Percentiles rank a stretch among this genome's conserved stretches.
Conservation (phyloP, 345 rosid species). For the Hibiscus syriacus region DNA sequence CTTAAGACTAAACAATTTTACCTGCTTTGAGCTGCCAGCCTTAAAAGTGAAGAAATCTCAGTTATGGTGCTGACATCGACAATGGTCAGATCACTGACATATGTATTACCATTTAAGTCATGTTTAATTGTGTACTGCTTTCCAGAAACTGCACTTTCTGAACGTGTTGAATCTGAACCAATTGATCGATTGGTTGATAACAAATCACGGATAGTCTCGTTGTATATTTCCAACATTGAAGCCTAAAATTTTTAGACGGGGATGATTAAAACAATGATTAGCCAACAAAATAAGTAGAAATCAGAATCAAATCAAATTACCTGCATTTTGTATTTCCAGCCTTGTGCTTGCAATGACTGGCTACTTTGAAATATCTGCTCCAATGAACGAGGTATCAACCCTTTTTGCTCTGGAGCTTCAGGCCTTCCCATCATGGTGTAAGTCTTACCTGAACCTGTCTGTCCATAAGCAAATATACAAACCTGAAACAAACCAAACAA, state of each 20-base stretch:
- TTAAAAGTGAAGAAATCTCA: slow-evolving; percentile 66
- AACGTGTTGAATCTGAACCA: slow-evolving; percentile 26
- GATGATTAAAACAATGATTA: neutral
- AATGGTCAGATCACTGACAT: slow-evolving; percentile 71
- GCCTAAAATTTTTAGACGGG: slow-evolving; percentile 30
- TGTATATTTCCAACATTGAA: slow-evolving; percentile 93
- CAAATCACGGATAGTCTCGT: slow-evolving; percentile 80
- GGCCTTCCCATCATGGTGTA: slow-evolving; percentile 98
- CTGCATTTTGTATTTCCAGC: slow-evolving; percentile 97
- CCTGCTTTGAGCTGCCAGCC: slow-evolving; percentile 92
- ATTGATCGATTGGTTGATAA: slow-evolving; percentile 39
- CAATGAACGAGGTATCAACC: slow-evolving; percentile 81
- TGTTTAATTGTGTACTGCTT: slow-evolving; percentile 83
- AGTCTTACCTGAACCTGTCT: slow-evolving; percentile 95
- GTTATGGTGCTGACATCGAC: slow-evolving; percentile 67
- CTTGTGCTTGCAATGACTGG: slow-evolving; percentile 59
- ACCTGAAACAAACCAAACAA: slow-evolving; percentile 39
- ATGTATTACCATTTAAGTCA: slow-evolving; percentile 69
- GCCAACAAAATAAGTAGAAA: neutral
- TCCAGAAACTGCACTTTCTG: slow-evolving; percentile 49
- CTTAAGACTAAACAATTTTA: slow-evolving; percentile 9
- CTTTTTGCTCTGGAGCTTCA: slow-evolving; percentile 53
- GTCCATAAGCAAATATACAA: slow-evolving; percentile 97
- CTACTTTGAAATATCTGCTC: slow-evolving; percentile 82
- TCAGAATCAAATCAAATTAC: slow-evolving; percentile 22